A percentile compares a stretch with the other conserved stretches of the same genome.
These are phyloP conservation scores for Entomophthora muscae DNA, from an alignment of 371 early-diverging fungal genomes.

Conservation along the genomic window DNA sequence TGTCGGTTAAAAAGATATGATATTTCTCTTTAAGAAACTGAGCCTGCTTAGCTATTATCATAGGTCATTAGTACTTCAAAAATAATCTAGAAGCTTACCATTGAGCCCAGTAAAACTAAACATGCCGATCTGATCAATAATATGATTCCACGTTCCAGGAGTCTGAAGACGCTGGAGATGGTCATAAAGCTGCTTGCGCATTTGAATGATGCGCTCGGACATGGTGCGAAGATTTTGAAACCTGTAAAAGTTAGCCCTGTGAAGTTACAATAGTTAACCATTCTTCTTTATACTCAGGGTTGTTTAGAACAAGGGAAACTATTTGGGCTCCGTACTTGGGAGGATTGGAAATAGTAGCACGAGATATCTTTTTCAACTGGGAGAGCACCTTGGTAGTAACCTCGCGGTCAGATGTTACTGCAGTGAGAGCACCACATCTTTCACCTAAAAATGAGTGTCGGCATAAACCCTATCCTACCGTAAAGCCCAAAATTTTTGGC, in stretches of 20 bases:
- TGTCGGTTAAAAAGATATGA: conserved; percentile 83
- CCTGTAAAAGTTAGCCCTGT: conserved; percentile 18
- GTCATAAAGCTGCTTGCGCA: conserved; percentile 57
- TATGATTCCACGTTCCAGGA: conserved; percentile 89
- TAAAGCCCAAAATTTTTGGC: conserved; percentile 96
- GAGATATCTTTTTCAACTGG: conserved; percentile 65
- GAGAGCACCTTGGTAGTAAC: conserved; percentile 37
- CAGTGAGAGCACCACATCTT: conserved; percentile 70
- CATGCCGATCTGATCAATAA: conserved; percentile 92
- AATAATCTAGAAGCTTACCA: conserved; percentile 22
- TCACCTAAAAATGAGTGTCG: conserved; percentile 42
- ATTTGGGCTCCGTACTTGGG: conserved; percentile 81
- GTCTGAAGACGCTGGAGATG: conserved; percentile 47
- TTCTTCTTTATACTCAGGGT: conserved; percentile 52
- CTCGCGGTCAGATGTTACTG: conserved; percentile 36
- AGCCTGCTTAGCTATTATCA: conserved; percentile 35
- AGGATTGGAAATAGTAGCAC: conserved; percentile 77
- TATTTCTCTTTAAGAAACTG: conserved; percentile 58
- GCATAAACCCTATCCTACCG: conserved; percentile 21
- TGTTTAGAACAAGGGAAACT: conserved; percentile 65
- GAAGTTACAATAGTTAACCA: too few species aligned
- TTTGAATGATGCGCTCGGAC: conserved; percentile 73
- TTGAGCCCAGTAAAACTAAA: conserved; percentile 84
- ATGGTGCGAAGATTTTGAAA: conserved; percentile 49
- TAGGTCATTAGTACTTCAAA: background rate